phyloP scores from a whole-genome alignment of 78 protist genomes.

The Protostelium mycophagum region DNA sequence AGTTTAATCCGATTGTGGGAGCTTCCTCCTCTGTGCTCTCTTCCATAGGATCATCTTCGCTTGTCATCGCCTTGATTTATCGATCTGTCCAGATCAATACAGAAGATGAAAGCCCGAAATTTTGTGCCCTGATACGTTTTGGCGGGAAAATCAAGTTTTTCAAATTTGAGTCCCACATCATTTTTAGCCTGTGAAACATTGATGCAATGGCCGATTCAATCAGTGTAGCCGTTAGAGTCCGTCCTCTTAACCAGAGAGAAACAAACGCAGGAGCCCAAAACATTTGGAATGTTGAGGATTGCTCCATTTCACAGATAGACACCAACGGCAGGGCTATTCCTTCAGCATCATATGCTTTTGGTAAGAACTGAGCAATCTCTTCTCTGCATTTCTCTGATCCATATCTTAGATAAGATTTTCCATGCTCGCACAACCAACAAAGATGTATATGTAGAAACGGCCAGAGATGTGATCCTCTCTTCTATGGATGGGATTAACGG shows the following conservation, averaged over 20 bases:
- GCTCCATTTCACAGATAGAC: neutral
- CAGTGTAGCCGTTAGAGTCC: neutral
- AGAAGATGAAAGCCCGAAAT: too few relatives aligned
- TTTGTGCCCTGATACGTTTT: too few relatives aligned
- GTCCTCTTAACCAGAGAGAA: neutral
- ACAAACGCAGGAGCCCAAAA: neutral
- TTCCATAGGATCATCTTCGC: neutral
- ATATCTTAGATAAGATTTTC: neutral
- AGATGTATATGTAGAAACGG: conserved; percentile 34
- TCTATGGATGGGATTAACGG: conserved; percentile 66
- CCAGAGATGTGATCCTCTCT: conserved; percentile 19
- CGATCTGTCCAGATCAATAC: too few relatives aligned
- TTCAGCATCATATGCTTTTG: neutral
- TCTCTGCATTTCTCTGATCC: neutral
- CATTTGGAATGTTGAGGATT: neutral
- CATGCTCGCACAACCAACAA: neutral
- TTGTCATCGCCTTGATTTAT: too few relatives aligned
- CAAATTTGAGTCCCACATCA: too few relatives aligned
- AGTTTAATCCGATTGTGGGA: neutral
- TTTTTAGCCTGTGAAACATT: too few relatives aligned
- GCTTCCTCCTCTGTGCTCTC: neutral
- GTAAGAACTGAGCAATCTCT: neutral
- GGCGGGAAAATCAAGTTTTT: too few relatives aligned
- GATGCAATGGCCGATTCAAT: neutral
- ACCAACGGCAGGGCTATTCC: neutral